Conservation (phyloP, 306 rosid genomes). For the Acmispon strigosus region DNA sequence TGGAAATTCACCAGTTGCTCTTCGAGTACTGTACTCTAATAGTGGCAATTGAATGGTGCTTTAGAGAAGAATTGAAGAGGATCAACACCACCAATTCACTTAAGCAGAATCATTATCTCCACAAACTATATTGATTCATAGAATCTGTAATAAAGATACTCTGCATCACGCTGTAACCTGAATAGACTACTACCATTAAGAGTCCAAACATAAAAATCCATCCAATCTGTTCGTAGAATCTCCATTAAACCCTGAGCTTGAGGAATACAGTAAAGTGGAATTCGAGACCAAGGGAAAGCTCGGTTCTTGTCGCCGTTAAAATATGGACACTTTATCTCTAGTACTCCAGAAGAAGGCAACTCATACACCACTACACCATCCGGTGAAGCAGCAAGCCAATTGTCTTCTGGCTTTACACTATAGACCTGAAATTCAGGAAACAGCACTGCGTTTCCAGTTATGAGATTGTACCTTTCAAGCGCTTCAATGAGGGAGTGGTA, state of each 20-base stretch:
- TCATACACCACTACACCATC: constrained; percentile 67
- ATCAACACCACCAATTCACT: neutral
- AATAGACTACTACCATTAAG: constrained; percentile 77
- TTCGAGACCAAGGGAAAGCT: constrained; percentile 63
- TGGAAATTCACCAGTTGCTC: constrained; percentile 54
- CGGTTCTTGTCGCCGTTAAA: constrained; percentile 48
- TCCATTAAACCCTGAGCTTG: constrained; percentile 95
- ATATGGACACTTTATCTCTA: constrained; percentile 77
- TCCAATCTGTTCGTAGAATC: constrained; percentile 76
- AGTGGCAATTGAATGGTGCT: too few relatives aligned
- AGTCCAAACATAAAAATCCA: constrained; percentile 90
- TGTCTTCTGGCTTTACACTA: constrained; percentile 29
- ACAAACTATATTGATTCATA: constrained; percentile 1
- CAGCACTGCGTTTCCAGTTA: constrained; percentile 62
- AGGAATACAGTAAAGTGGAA: constrained; percentile 66
- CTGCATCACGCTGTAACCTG: constrained; percentile 49
- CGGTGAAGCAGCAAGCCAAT: constrained; percentile 84
- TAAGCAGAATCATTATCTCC: neutral
- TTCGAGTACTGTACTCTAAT: too few relatives aligned
- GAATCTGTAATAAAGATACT: constrained; percentile 28
- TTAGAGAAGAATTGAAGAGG: too few relatives aligned
- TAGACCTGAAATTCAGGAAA: constrained; percentile 81
- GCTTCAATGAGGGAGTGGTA: too few relatives aligned
- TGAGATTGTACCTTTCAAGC: constrained; percentile 74
- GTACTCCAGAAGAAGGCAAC: constrained; percentile 60